These are phyloP conservation scores for Ensete ventricosum DNA, from an alignment of 176 grass and related monocot species.

Conservation along the genomic window DNA sequence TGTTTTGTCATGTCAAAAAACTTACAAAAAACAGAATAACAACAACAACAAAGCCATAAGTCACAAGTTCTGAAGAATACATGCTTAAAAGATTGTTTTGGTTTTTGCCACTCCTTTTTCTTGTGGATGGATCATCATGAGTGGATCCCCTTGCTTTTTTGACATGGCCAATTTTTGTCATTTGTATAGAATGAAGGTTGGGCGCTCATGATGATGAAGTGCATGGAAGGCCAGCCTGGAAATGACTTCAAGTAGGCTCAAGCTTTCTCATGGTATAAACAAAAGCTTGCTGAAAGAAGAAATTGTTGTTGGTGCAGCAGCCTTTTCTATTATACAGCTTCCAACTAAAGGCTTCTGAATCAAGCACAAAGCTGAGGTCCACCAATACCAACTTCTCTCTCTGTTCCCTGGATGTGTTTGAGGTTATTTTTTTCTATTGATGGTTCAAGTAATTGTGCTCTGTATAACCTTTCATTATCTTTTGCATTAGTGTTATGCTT, in stretches of 20 bases:
- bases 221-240: conserved; percentile 1
- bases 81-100: no score
- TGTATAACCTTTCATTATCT: no score
- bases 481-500: no score
- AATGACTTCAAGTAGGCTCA: conserved; percentile 2
- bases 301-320: not conserved
- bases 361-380: not conserved
- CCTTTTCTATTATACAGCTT: not conserved
- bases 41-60: no score
- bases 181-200: not conserved
- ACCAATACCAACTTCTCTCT: not conserved
- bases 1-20: not conserved
- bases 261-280: not conserved
- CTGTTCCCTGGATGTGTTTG: no score
- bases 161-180: not conserved
- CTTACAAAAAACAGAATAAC: no score
- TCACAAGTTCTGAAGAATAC: no score
- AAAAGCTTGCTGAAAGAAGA: not conserved
- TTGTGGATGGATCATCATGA: not conserved
- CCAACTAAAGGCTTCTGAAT: not conserved
- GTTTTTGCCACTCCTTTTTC: not conserved
- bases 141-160: not conserved
- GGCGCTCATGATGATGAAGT: not conserved
- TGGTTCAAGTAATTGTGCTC: no score
- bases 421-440: no score